Evolutionary conservation across 2,329 filamentous ascomycete genomes (phyloP).

Genomic region (Xylaria sp.): DNA sequence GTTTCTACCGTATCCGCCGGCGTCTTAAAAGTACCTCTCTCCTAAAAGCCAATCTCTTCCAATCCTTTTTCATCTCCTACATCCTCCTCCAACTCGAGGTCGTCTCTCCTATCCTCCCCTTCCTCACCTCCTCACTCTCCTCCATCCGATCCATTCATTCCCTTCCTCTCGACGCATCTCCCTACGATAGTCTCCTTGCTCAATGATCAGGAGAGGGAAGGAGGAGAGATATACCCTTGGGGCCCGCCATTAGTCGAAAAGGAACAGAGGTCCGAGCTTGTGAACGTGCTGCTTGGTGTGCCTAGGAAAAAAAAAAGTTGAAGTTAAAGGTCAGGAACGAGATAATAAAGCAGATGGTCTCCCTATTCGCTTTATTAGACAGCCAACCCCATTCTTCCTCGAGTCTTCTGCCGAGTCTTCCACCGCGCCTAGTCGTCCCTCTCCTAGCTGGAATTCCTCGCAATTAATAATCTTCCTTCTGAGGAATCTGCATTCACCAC

Average conservation of each 20-base stretch:
- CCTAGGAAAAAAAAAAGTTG: conserved; percentile 24
- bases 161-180: conserved; percentile 54
- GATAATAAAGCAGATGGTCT: conserved; percentile 38
- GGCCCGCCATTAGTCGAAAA: conserved; percentile 43
- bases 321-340: conserved; percentile 34
- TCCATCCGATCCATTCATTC: conserved; percentile 65
- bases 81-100: conserved; percentile 64
- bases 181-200: conserved; percentile 57
- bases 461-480: conserved; percentile 42
- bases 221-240: conserved; percentile 48
- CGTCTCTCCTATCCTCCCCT: conserved; percentile 49
- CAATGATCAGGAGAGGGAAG: conserved; percentile 49
- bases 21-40: conserved; percentile 58
- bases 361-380: conserved; percentile 45
- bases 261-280: conserved; percentile 42
- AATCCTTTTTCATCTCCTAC: conserved; percentile 65
- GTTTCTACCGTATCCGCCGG: conserved; percentile 34
- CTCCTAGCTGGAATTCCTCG: conserved; percentile 49
- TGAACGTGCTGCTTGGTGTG: conserved; percentile 37
- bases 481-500: conserved; percentile 48
- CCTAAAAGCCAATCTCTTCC: conserved; percentile 58
- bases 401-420: conserved; percentile 41
- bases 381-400: conserved; percentile 43
- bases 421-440: conserved; percentile 26
- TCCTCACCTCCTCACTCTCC: conserved; percentile 48